Evolutionary conservation across 2,329 filamentous ascomycete genomes (phyloP).

Genomic region (Aspergillus candidus): DNA sequence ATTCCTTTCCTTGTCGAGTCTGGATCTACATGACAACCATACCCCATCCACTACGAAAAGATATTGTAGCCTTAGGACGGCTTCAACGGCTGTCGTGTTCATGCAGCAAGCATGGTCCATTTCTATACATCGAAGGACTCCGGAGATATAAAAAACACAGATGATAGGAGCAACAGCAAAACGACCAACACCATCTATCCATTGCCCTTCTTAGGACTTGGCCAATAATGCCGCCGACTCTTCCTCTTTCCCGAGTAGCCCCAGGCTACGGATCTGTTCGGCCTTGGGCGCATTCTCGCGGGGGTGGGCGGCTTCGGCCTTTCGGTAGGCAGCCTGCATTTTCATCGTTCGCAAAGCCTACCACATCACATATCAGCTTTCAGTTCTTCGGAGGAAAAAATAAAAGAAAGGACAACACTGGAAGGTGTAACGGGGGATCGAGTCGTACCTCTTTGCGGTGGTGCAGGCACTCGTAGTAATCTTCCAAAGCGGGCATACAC

Average conservation of each 20-base stretch:
- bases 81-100: no score
- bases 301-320: conserved; percentile 66
- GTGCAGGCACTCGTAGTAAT: conserved; percentile 98
- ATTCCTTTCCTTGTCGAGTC: no score
- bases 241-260: conserved; percentile 76
- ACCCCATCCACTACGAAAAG: no score
- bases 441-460: conserved; percentile 90
- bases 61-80: no score
- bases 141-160: conserved; percentile 21
- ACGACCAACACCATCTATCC: conserved; percentile 17
- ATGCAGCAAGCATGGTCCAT: conserved; percentile 12
- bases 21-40: no score
- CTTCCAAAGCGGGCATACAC: conserved; percentile 77
- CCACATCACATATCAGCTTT: neutral
- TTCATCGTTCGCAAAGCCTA: conserved; percentile 72
- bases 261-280: conserved; percentile 80
- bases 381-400: neutral
- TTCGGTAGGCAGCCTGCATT: conserved; percentile 79
- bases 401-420: neutral
- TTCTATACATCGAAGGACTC: conserved; percentile 31
- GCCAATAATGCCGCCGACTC: conserved; percentile 58
- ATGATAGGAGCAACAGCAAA: conserved; percentile 20
- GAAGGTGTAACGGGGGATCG: neutral
- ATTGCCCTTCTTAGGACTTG: conserved; percentile 17
- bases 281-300: conserved; percentile 76